These are phyloP conservation scores for Diaporthe velutina DNA, from an alignment of 2,329 filamentous ascomycete species.

Conservation along the genomic window DNA sequence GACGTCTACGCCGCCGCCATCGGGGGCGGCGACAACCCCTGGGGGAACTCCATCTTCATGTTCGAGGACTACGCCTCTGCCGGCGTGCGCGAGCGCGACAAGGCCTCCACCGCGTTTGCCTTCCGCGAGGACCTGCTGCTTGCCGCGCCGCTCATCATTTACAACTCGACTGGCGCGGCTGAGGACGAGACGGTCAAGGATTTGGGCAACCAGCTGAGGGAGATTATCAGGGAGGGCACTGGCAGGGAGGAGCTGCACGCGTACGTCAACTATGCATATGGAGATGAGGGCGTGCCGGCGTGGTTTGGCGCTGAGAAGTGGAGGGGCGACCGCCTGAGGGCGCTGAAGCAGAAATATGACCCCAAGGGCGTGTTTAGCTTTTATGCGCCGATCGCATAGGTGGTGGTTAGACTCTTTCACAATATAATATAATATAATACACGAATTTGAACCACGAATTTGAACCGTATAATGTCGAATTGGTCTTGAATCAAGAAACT, in stretches of 20 bases:
- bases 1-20: conserved; percentile 49
- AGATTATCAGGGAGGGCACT: conserved; percentile 52
- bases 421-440: background rate
- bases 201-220: conserved; percentile 54
- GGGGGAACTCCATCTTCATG: conserved; percentile 59
- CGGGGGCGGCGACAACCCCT: conserved; percentile 51
- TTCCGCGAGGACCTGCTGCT: conserved; percentile 55
- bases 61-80: conserved; percentile 66
- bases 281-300: conserved; percentile 55
- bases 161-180: conserved; percentile 48
- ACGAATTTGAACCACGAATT: background rate
- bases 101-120: conserved; percentile 57
- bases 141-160: conserved; percentile 53
- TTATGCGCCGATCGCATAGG: conserved; percentile 53
- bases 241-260: conserved; percentile 50
- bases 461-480: background rate
- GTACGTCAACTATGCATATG: conserved; percentile 67
- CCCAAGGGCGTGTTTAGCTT: conserved; percentile 58
- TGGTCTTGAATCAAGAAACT: no score
- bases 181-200: conserved; percentile 50
- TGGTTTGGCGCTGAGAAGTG: conserved; percentile 64
- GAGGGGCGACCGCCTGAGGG: conserved; percentile 58
- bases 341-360: conserved; percentile 64
- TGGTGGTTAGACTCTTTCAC: background rate
- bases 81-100: conserved; percentile 55